Base-by-base conservation (phyloP, 768 basidiomycete species). In the Dioszegia crocea region DNA sequence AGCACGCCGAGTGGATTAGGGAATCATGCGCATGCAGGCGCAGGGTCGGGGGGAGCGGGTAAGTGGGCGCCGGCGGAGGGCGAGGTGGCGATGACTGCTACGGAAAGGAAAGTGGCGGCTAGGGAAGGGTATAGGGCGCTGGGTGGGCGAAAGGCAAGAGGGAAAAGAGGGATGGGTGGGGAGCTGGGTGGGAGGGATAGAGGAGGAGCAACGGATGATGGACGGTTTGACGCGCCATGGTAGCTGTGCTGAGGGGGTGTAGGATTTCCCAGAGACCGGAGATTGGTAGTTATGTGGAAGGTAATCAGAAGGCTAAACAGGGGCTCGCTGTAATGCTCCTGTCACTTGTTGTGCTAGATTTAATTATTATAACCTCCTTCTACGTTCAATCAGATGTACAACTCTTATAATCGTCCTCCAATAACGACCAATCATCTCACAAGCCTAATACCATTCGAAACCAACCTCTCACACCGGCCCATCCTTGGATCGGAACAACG, bases 51-150 rank as follows among this genome's bases (percentile, higher is more conserved):
- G 3, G 66, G 64, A 17, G 64, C 62, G 36, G 45, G 56, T 4
- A 75, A 59, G 49, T 74, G 74, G 64, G 62, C 36, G 10, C 61
- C 58, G n/a, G 56, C 36, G 2, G 65, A 57, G 19, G 68, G 59
- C 41, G 57, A 30, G 17, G 33, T 33, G 8, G 33, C 27, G 48
- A 83, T 79, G 10, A 79, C 80, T 19, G 80, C 78, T 19, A 67
- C 75, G 44, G 89, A 88, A 27, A 83, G 84, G 47, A 94, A 93
- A 77, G 60, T 84, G 2, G 89, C 91, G 76, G 90, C 91, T 87
- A 83, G 91, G 39, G 88, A 87, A 67, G 85, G 87, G 82, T 96
- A 94, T 80, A 93, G 93, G 78, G 87, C 89, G 56, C 79, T 93
- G 10, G 88, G 87, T 19, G 91, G 91, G 16, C 82, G 91, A 62